These are phyloP conservation scores for Russula sp. DNA, from an alignment of 768 basidiomycete genomes.

Conservation along the genomic window DNA sequence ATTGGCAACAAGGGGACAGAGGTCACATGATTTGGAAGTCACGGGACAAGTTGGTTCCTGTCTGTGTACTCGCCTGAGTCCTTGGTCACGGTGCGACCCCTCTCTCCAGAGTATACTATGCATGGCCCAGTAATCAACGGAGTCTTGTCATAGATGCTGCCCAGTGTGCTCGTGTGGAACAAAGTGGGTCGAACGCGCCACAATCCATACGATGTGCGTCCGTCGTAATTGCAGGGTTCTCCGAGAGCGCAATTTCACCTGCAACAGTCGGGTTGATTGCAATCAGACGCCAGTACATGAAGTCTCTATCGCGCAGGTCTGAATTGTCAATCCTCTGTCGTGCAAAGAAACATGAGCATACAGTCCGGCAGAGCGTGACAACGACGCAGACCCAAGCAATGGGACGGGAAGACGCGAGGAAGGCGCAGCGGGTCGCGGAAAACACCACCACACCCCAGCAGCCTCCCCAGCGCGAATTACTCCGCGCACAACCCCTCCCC, in stretches of 20 bases:
- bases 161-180: conserved; percentile 87
- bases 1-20: too few species aligned
- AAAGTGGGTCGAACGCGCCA: conserved; percentile 91
- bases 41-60: too few species aligned
- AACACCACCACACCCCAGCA: too few species aligned
- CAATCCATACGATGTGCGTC: conserved; percentile 63
- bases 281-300: conserved; percentile 99
- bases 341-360: conserved; percentile 23
- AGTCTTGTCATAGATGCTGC: conserved; percentile 97
- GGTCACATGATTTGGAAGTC: too few species aligned
- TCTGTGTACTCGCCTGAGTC: too few species aligned
- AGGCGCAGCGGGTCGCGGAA: too few species aligned
- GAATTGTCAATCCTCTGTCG: conserved; percentile 99
- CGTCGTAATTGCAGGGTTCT: conserved; percentile 96
- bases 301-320: conserved; percentile 92
- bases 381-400: too few species aligned
- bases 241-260: conserved; percentile 76
- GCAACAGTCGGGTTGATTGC: conserved; percentile 89
- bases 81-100: too few species aligned
- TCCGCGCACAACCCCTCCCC: too few species aligned
- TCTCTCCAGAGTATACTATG: background rate
- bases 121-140: conserved; percentile 36
- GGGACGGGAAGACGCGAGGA: too few species aligned
- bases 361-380: too few species aligned
- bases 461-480: too few species aligned